Evolutionary conservation across 2,329 filamentous ascomycete genomes (phyloP).

Genomic region (Fusarium begoniae): DNA sequence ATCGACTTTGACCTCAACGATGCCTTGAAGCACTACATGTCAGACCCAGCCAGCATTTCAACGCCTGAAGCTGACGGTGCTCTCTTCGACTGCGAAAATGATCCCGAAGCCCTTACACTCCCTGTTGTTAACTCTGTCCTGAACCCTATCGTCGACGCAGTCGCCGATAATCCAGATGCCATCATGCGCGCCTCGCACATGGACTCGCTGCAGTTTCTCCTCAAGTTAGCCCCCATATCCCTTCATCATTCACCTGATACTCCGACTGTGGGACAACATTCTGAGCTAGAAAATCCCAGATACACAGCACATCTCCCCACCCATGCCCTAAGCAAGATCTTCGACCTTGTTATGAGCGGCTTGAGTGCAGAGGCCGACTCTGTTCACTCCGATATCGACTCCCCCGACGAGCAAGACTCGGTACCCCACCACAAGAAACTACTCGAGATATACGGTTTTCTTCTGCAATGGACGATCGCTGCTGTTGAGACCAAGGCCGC

Average conservation of each 20-base stretch:
- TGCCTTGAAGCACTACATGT: slow-evolving; percentile 95
- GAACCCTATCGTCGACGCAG: slow-evolving; percentile 90
- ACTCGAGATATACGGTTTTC: slow-evolving; percentile 91
- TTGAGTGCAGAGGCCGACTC: slow-evolving; percentile 86
- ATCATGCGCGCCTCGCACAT: slow-evolving; percentile 81
- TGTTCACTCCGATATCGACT: slow-evolving; percentile 86
- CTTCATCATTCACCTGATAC: slow-evolving; percentile 33
- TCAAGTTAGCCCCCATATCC: slow-evolving; percentile 85
- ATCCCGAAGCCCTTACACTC: slow-evolving; percentile 82
- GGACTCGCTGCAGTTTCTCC: slow-evolving; percentile 92
- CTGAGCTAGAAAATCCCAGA: slow-evolving; percentile 70
- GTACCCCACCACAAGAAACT: slow-evolving; percentile 88
- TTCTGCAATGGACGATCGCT: slow-evolving; percentile 94
- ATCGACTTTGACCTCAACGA: slow-evolving; percentile 95
- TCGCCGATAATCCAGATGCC: slow-evolving; percentile 91
- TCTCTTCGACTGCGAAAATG: slow-evolving; percentile 90
- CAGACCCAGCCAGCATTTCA: slow-evolving; percentile 83
- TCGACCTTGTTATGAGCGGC: slow-evolving; percentile 88
- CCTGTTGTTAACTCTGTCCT: slow-evolving; percentile 83
- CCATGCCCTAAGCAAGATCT: slow-evolving; percentile 87
- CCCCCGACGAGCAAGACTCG: slow-evolving; percentile 85
- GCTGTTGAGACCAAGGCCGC: slow-evolving; percentile 94
- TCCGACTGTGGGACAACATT: slow-evolving; percentile 41
- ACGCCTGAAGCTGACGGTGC: slow-evolving; percentile 87
- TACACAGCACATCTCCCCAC: slow-evolving; percentile 81